These are phyloP conservation scores for Coemansia guatemalensis DNA, from an alignment of 192 early-diverging fungal species.

Conservation along the genomic window DNA sequence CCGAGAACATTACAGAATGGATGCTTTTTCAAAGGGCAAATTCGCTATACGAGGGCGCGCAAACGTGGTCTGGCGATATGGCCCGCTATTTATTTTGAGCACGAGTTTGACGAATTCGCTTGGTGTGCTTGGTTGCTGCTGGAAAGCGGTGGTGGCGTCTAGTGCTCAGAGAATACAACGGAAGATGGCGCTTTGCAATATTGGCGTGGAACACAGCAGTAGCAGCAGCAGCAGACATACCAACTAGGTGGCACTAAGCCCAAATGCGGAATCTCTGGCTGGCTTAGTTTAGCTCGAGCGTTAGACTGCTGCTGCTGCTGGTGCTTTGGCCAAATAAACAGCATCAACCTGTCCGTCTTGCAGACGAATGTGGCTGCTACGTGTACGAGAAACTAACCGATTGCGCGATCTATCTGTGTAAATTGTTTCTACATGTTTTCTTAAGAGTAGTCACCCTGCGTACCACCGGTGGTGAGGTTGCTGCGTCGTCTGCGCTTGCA, in stretches of 20 bases:
- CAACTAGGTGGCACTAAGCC: background rate
- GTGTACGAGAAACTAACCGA: conserved; percentile 1
- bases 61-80: background rate
- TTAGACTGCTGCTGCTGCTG: background rate
- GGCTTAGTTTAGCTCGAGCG: background rate
- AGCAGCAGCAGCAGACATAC: background rate
- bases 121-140: background rate
- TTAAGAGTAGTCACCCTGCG: conserved; percentile 77
- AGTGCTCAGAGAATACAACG: background rate
- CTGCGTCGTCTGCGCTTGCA: conserved; percentile 94
- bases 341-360: background rate
- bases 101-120: background rate
- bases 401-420: background rate
- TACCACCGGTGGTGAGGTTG: conserved; percentile 97
- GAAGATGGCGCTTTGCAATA: background rate
- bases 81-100: background rate
- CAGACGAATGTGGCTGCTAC: background rate
- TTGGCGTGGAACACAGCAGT: background rate
- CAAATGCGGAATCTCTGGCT: background rate
- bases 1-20: background rate
- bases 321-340: background rate
- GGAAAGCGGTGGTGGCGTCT: background rate
- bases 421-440: background rate
- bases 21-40: background rate
- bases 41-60: background rate